phyloP scores from a whole-genome alignment of 2,329 filamentous ascomycete genomes.

The Harringtonia lauricola region DNA sequence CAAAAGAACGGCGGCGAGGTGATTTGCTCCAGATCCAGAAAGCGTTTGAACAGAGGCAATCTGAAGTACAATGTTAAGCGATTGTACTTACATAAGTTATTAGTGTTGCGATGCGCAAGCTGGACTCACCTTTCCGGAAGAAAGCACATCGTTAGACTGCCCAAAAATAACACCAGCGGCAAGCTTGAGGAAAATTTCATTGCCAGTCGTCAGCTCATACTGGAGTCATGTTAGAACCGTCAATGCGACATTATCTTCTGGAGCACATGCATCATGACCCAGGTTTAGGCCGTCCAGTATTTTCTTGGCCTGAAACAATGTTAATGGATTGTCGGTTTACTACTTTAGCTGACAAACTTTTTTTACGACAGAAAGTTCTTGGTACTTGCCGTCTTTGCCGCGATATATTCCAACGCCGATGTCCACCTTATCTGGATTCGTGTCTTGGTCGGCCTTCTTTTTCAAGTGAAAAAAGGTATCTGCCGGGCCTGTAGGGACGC shows the following conservation, averaged over 20 bases:
- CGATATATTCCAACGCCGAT: constrained; percentile 25
- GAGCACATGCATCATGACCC: constrained; percentile 16
- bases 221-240: constrained; percentile 4
- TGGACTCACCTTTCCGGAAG: background rate
- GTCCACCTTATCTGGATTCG: constrained; percentile 20
- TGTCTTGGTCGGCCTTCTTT: constrained; percentile 18
- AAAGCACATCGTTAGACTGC: constrained; percentile 5
- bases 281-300: constrained; percentile 11
- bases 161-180: constrained; percentile 22
- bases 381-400: constrained; percentile 16
- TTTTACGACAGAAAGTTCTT: background rate
- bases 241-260: background rate
- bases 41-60: constrained; percentile 25
- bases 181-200: constrained; percentile 17
- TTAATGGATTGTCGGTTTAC: background rate
- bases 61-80: constrained; percentile 8
- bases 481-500: constrained; percentile 14
- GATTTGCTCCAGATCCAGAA: constrained; percentile 25
- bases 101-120: too few species aligned
- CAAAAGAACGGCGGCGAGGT: constrained; percentile 22
- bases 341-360: background rate
- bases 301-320: constrained; percentile 14
- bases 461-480: constrained; percentile 24
- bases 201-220: constrained; percentile 24
- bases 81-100: background rate